Evolutionary conservation across 371 early-diverging fungal species (phyloP).

Genomic region (Amoeboaphelidium occidentale): DNA sequence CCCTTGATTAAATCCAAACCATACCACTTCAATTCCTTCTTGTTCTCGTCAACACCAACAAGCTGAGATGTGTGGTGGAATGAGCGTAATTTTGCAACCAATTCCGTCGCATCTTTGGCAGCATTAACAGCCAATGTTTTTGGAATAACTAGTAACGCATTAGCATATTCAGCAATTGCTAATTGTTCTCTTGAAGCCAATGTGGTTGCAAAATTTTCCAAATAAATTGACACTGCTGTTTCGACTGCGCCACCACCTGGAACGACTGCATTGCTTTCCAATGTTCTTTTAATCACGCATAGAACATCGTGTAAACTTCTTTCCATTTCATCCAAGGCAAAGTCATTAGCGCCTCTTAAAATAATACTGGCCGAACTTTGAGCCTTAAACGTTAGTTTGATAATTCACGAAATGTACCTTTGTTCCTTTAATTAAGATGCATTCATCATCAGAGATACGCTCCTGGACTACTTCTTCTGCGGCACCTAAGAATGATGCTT

Average conservation of each 20-base stretch:
- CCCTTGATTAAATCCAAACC: conserved; percentile 94
- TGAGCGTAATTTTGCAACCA: conserved; percentile 84
- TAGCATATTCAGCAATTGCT: conserved; percentile 95
- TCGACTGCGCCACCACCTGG: conserved; percentile 99
- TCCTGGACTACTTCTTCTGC: conserved; percentile 93
- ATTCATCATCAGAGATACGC: conserved; percentile 92
- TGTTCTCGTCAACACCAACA: conserved; percentile 24
- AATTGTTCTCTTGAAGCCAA: conserved; percentile 76
- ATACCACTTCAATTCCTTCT: conserved; percentile 47
- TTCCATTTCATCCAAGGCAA: conserved; percentile 97
- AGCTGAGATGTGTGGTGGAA: conserved; percentile 68
- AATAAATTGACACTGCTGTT: conserved; percentile 83
- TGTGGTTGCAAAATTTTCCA: conserved; percentile 91
- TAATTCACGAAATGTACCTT: too few species aligned
- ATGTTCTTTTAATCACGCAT: conserved; percentile 91
- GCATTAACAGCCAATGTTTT: conserved; percentile 97
- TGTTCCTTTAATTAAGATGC: conserved; percentile 86
- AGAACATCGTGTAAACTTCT: conserved; percentile 93
- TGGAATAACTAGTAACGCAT: conserved; percentile 88
- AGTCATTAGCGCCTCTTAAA: conserved; percentile 97
- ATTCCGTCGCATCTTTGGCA: conserved; percentile 92
- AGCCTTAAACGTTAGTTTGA: too few species aligned
- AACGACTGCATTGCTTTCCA: conserved; percentile 91
- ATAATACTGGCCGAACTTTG: conserved; percentile 76
- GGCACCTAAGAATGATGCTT: conserved; percentile 63